phyloP scores from a whole-genome alignment of 1,139 yeast genomes.

The Blastobotrys capitulatus region DNA sequence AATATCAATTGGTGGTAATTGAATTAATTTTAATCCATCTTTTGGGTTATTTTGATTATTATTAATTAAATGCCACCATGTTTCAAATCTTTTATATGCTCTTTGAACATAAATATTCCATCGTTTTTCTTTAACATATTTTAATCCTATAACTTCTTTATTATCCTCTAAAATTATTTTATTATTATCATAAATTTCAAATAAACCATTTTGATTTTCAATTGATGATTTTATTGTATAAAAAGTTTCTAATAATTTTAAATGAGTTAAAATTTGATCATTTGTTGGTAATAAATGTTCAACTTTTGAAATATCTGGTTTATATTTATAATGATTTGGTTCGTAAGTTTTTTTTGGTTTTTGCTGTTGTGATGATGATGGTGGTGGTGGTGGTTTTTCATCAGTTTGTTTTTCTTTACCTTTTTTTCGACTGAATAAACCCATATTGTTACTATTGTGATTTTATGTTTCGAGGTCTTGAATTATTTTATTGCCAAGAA shows the following conservation, averaged over 20 bases:
- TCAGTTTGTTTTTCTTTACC: neutral
- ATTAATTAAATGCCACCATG: conserved; percentile 24
- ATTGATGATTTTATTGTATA: conserved; percentile 27
- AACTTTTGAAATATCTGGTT: neutral
- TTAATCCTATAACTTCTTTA: neutral
- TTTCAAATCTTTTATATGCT: conserved; percentile 34
- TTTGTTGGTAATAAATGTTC: neutral
- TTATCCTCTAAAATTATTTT: neutral
- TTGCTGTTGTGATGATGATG: neutral
- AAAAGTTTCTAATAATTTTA: conserved; percentile 35
- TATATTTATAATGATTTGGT: neutral
- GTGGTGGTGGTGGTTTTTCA: neutral
- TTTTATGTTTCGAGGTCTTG: neutral
- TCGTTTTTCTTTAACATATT: conserved; percentile 20
- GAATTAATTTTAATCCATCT: neutral
- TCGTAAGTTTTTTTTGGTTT: neutral
- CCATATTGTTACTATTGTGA: neutral
- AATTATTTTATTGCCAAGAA: too few species aligned
- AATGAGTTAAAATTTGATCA: conserved; percentile 26
- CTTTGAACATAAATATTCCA: conserved; percentile 35
- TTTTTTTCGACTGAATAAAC: neutral
- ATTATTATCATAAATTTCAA: conserved; percentile 11
- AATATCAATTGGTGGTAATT: conserved; percentile 38
- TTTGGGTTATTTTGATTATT: neutral
- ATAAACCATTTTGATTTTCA: conserved; percentile 16